A percentile compares a stretch with the other conserved stretches of the same genome.
These are phyloP conservation scores for Leccinum fibrillosum DNA, from an alignment of 768 basidiomycete genomes.

Conservation along the genomic window DNA sequence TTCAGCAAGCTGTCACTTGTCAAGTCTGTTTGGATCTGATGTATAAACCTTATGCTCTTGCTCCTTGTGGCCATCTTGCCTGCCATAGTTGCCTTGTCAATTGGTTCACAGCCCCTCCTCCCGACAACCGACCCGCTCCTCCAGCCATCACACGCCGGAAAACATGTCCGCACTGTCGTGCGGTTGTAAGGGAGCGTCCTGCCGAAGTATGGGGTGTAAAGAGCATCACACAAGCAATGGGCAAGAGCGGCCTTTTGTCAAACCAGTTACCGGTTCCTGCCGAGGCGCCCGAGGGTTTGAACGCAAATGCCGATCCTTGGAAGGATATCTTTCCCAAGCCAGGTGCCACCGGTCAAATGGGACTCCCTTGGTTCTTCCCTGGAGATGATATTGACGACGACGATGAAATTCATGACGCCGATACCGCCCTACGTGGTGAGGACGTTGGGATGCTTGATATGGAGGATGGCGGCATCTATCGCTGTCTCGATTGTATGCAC, in stretches of 20 bases:
- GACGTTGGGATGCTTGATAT: slow-evolving; percentile 64
- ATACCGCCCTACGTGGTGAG: slow-evolving; percentile 25
- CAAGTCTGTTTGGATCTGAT: slow-evolving; percentile 78
- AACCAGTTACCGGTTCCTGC: slow-evolving; percentile 24
- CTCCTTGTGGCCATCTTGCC: slow-evolving; percentile 72
- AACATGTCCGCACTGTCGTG: slow-evolving; percentile 45
- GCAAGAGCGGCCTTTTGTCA: slow-evolving; percentile 50
- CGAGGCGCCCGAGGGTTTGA: slow-evolving; percentile 24
- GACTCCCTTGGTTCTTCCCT: slow-evolving; percentile 25
- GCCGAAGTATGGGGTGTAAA: slow-evolving; percentile 47
- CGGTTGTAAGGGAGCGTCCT: slow-evolving; percentile 42
- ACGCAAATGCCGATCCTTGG: slow-evolving; percentile 56
- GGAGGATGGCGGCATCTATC: slow-evolving; percentile 74
- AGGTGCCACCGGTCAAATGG: neutral
- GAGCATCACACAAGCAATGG: slow-evolving; percentile 43
- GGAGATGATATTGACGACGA: slow-evolving; percentile 20
- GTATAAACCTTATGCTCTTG: slow-evolving; percentile 68
- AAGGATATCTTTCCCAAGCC: slow-evolving; percentile 51
- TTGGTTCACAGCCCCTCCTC: slow-evolving; percentile 62
- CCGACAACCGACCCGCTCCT: slow-evolving; percentile 22
- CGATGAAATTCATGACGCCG: slow-evolving; percentile 14
- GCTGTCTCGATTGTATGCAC: slow-evolving; percentile 73
- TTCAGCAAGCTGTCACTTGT: slow-evolving; percentile 67
- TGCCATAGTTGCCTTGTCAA: slow-evolving; percentile 70
- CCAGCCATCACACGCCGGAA: slow-evolving; percentile 36